Base-by-base conservation (phyloP, 2,329 filamentous ascomycete species). In the Penicillium nordicum region DNA sequence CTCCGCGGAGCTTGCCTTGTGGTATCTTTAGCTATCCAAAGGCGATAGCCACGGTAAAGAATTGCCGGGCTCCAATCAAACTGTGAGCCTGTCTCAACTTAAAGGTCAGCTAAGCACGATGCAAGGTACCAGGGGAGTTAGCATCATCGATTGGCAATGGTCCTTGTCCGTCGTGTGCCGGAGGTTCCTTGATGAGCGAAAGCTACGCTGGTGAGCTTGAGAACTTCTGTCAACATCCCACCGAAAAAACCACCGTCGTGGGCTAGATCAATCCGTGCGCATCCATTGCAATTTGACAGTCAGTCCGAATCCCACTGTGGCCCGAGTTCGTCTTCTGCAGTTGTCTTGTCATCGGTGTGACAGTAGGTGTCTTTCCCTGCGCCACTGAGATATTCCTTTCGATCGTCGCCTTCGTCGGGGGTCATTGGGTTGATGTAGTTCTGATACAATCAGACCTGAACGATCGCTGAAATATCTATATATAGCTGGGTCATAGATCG, bases 111-210 rank as follows among this genome's bases (percentile, higher is more conserved):
- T 21, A 52, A 25, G 10, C 2, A 52, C 36, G 12, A 18, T 27
- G 16, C 18, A 14, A 41, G 34, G 48, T 40, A 40, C 41, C 21
- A 25, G 41, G 27, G 42, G 12, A 32, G 18, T n/a, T 3, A 12
- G 42, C 53, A 55, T 55, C 46, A 55, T 51, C 5, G 5, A 55
- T 36, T 40, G 14, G 23, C 48, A 51, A 51, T 51, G 8, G 0
- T 16, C 5, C 1, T 21, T 25, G 42, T 51, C 53, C 53, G 53
- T 41, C 42, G 27, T 1, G 16, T 52, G 53, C 53, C 53, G 53
- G 34, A n/a, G 16, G 3, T 25, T 43, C 5, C 12, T 16, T 51
- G 9, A 10, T 48, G 43, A 23, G 6, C 11, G 16, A 25, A 16
- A 5, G 6, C 7, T 8, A 51, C 6, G 4, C 21, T 4, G 10